Evolutionary conservation across 495 filamentous ascomycete species (phyloP), one percentile per base, ranked within the genome.

Genomic region (Talaromyces nanjingensis): DNA sequence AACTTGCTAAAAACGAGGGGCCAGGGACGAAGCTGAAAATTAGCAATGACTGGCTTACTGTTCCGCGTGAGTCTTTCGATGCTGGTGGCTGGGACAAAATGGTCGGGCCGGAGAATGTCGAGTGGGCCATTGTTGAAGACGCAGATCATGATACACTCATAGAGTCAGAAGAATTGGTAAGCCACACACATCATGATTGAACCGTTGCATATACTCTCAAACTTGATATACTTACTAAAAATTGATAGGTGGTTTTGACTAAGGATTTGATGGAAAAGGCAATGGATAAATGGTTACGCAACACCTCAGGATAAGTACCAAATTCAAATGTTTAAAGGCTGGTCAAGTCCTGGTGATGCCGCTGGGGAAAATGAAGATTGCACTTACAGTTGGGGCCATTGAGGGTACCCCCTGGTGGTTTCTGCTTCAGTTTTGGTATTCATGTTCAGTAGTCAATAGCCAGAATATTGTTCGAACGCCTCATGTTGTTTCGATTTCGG

Each of bases 111-210:
- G 59, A 66, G 49, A 58, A 68, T 22, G 67, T 68, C 22, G 67
- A 68, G 42, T 68, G 65, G 20, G 22, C 39, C 18, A 52, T 66
- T 18, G 57, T 66, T 14, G 61, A 64, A 22, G 57, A 64, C 27
- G 67, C 67, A 53, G 57, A 59, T 60, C 67, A 68, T 60, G 67
- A 68, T 37, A 64, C 67, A 24, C 57, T 68, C 9, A 60, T 68
- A 20, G 67, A 68, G 20, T 29, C 59, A 45, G 25, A 25, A 47
- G n/a, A 29, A 33, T 14, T 49, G 45, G 45, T 49, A 49, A 20
- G 45, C 45, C n/a, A 49, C 45, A 45, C n/a, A n/a, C n/a, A n/a
- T n/a, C n/a, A 49, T 49, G 18, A 20, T 14, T 49, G 45, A 49
- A 49, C 45, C 45, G 18, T 20, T 49, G 45, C n/a, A 2, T 49